Conservation (phyloP, 2,329 filamentous ascomycete genomes). For the Aspergillus intermedius region DNA sequence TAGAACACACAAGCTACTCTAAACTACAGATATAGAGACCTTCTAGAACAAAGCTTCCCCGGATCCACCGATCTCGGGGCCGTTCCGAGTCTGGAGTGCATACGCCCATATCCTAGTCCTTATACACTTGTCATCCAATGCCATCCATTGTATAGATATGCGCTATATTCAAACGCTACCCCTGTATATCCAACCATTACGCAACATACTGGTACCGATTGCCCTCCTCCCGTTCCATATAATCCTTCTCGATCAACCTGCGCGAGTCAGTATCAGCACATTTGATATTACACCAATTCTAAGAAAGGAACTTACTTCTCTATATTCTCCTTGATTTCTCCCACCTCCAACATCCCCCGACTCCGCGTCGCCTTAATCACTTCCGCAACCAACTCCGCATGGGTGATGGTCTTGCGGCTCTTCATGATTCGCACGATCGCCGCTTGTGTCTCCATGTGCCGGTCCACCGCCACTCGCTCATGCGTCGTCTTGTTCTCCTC, state of each 20-base stretch:
- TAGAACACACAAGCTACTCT: too few species aligned
- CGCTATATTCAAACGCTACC: neutral
- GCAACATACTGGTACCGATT: conserved; percentile 66
- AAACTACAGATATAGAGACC: too few species aligned
- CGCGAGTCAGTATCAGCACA: neutral
- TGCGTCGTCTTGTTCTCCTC: conserved; percentile 94
- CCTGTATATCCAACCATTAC: conserved; percentile 25
- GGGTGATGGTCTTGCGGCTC: conserved; percentile 76
- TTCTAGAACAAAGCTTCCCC: neutral
- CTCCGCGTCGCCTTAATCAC: conserved; percentile 86
- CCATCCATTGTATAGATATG: neutral
- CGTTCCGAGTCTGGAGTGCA: neutral
- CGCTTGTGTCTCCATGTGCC: conserved; percentile 94
- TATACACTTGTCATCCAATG: neutral
- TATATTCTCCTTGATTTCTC: conserved; percentile 94
- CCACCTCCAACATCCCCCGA: conserved; percentile 75
- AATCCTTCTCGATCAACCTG: conserved; percentile 87
- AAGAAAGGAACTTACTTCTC: conserved; percentile 62
- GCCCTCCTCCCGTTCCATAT: conserved; percentile 70
- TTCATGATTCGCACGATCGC: conserved; percentile 98
- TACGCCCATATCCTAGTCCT: neutral
- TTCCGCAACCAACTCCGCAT: conserved; percentile 81
- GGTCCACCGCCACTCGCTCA: conserved; percentile 77
- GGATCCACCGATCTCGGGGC: neutral
- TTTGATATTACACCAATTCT: neutral